Base-by-base conservation (phyloP, 202 grass and related monocot species). In the Panicum virgatum region DNA sequence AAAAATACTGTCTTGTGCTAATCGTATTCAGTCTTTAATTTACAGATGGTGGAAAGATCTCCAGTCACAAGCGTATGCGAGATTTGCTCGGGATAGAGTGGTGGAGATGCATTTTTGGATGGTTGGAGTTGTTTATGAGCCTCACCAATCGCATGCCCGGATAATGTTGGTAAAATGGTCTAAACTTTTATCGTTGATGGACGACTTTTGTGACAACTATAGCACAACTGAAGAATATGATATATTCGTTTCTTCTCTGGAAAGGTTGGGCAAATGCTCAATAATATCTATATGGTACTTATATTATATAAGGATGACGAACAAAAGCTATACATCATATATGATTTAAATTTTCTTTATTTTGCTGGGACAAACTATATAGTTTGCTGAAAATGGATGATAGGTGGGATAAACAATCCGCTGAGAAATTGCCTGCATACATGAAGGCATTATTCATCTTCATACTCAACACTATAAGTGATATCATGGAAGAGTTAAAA, bases 41-140 rank as follows among this genome's bases (percentile, higher is more conserved):
- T 46, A 50, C 63, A 88, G 86, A 15, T 88, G 86, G 86, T 88
- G 76, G 81, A 80, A 84, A 34, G 76, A 54, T 29, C 25, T 84
- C 14, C 51, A 60, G 9, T 25, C 56, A 2, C 25, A 11, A 1
- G 14, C 59, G 0, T 25, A 30, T 2, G n/a, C 75, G 19, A 9
- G 14, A 23, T 88, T 66, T 62, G 43, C 61, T 1, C 76, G 86
- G 7, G 76, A 88, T 8, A 78, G 76, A 44, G 2, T 84, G 19
- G 76, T 77, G 25, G 87, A 89, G 26, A 20, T 38, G 0, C 78
- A 76, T 30, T 88, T 80, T 62, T 88, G 62, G 76, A 80, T 38
- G 1, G 30, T 53, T 1, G 82, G 62, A 38, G 12, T 89, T 9
- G 3, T 77, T 1, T 78, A 43, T 78, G 78, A 89, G 60, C 73